A percentile compares a stretch with the other conserved stretches of the same genome.
These are phyloP conservation scores for Dothiorella sarmentorum DNA, from an alignment of 2,329 filamentous ascomycete genomes.

Conservation along the genomic window DNA sequence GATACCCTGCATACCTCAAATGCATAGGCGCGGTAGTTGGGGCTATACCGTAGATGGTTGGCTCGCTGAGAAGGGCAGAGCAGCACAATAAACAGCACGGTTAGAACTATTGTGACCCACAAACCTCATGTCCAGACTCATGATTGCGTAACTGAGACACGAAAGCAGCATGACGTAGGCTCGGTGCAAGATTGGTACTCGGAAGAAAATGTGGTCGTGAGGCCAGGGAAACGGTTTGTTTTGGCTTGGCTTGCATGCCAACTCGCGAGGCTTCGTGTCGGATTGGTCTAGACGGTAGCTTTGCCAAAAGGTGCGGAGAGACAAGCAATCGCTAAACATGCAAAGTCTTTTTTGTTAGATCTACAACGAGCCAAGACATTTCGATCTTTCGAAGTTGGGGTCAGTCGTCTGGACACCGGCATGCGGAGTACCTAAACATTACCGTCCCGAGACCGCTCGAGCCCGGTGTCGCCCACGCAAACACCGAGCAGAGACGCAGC, in stretches of 20 bases:
- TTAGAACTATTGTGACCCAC: not conserved
- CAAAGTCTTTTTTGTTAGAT: too few relatives aligned
- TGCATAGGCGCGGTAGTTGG: constrained; percentile 2
- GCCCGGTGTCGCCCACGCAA: too few relatives aligned
- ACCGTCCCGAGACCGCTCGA: too few relatives aligned
- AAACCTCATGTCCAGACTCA: not conserved
- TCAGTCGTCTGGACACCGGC: too few relatives aligned
- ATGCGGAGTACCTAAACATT: too few relatives aligned
- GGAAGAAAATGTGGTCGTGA: too few relatives aligned
- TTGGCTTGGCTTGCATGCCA: not conserved
- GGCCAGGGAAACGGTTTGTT: not conserved
- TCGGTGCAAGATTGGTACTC: too few relatives aligned
- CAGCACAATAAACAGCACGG: not conserved
- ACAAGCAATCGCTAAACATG: not conserved
- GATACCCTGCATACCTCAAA: constrained; percentile 17
- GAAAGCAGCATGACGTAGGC: too few relatives aligned
- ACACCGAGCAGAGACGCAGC: too few relatives aligned
- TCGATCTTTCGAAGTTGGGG: too few relatives aligned
- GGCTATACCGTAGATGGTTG: not conserved
- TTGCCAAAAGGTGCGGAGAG: not conserved
- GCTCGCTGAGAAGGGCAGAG: not conserved
- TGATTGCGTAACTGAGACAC: not conserved
- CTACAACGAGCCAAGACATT: too few relatives aligned
- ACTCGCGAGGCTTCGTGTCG: not conserved
- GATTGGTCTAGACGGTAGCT: not conserved